A percentile compares a stretch with the other conserved stretches of the same genome.
Evolutionary conservation across 2,329 filamentous ascomycete genomes (phyloP).

Genomic region (Phyllosticta citribraziliensis): DNA sequence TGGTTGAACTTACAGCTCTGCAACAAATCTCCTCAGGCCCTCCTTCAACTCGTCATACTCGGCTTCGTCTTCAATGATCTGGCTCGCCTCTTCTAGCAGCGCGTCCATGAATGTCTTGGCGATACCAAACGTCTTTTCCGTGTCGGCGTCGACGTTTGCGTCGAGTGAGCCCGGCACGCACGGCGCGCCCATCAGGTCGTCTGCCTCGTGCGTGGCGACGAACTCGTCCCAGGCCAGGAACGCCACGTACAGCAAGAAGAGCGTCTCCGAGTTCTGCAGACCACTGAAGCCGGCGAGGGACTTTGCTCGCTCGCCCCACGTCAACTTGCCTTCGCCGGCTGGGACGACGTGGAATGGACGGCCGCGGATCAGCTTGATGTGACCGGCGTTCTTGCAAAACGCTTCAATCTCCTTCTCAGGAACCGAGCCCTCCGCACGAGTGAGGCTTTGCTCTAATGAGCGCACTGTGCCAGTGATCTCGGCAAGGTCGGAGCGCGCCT

Average conservation of each 20-base stretch:
- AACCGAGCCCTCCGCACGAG: constrained; percentile 40
- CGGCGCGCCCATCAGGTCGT: constrained; percentile 24
- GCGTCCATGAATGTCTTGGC: constrained; percentile 32
- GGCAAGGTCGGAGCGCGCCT: constrained; percentile 67
- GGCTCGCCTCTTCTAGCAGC: constrained; percentile 33
- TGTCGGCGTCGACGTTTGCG: constrained; percentile 25
- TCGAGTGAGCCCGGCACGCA: constrained; percentile 28
- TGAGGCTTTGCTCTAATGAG: constrained; percentile 40
- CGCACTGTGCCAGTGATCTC: constrained; percentile 63
- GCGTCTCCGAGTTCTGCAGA: constrained; percentile 28
- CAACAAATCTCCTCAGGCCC: constrained; percentile 26
- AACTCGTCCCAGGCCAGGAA: constrained; percentile 43
- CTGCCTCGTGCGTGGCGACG: constrained; percentile 29
- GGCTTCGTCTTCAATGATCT: constrained; percentile 29
- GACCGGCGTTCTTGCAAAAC: constrained; percentile 92
- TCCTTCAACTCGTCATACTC: constrained; percentile 30
- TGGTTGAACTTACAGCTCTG: constrained; percentile 32
- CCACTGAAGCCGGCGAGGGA: constrained; percentile 5
- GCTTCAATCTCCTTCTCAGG: constrained; percentile 68
- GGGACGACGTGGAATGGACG: constrained; percentile 41
- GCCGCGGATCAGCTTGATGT: constrained; percentile 77
- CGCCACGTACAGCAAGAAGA: constrained; percentile 40
- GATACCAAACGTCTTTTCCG: constrained; percentile 32
- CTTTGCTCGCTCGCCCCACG: constrained; percentile 41
- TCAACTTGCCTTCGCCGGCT: constrained; percentile 30